Evolutionary conservation across 768 basidiomycete genomes (phyloP), one percentile per base, ranked within the genome.

Genomic region (Cubamyces sp.): DNA sequence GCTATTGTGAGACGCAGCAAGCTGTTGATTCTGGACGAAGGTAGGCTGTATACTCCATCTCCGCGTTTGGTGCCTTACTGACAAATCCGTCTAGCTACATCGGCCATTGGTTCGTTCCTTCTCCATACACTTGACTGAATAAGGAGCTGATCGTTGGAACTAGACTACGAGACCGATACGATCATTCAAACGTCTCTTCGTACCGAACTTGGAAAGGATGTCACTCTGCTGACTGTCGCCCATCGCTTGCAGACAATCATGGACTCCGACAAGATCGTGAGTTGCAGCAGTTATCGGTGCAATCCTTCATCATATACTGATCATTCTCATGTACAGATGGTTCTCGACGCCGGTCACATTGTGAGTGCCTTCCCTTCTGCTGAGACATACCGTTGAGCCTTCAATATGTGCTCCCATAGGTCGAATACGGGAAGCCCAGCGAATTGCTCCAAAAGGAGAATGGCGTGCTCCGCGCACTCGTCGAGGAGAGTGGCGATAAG

Each of bases 221-320:
- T 77, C 0, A 86, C 85, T 0, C 70, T 86, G 21, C 73, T 87
- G 41, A 85, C 83, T 15, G 79, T 87, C 47, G 85, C 85, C 1
- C 84, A 86, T 70, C 77, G 85, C 12, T 66, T 83, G 15, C 75
- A 78, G 60, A 85, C 81, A 2, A 81, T 86, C 60, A 83, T 84
- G 75, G 84, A 84, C 50, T 80, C 82, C 3, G 84, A 87, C 68
- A 81, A 82, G 65, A 81, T 86, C 50, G 76, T 85, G 61, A 50
- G 67, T 65, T 26, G 9, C 4, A 19, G 8, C n/a, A 14, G 21
- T 4, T 3, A 39, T 14, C 19, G 6, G 42, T n/a, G n/a, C 19
- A 16, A 6, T 21, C 5, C 25, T 8, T 12, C 14, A 5, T 18
- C 19, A 14, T 60, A 40, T 7, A 18, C 16, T 14, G 14, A n/a